phyloP scores from a whole-genome alignment of 345 rosid genomes.

The Eutrema yunnanense region DNA sequence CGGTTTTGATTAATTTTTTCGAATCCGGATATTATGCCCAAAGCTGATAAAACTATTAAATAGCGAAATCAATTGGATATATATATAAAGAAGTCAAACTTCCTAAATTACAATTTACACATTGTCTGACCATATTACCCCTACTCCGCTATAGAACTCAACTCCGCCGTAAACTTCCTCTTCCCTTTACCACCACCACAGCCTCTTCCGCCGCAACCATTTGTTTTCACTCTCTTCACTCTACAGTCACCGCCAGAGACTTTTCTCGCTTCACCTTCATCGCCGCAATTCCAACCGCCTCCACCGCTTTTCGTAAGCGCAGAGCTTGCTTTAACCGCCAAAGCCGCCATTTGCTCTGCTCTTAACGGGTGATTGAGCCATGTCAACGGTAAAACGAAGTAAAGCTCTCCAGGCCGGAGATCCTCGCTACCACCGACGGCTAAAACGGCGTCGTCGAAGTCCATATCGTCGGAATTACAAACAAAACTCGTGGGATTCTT shows the following conservation, averaged over 20 bases:
- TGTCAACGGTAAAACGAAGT: conserved; percentile 71
- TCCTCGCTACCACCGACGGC: conserved; percentile 59
- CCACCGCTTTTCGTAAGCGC: conserved; percentile 43
- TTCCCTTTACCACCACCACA: conserved; percentile 31
- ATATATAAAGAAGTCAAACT: conserved; percentile 1
- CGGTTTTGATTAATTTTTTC: too few species aligned
- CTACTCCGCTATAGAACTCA: conserved; percentile 74
- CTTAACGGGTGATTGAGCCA: conserved; percentile 57
- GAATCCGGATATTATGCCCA: too few species aligned
- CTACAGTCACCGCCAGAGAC: conserved; percentile 1
- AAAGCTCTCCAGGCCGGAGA: conserved; percentile 78
- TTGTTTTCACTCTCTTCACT: conserved; percentile 9
- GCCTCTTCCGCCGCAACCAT: conserved; percentile 23
- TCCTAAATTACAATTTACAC: conserved; percentile 19
- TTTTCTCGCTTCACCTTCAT: conserved; percentile 20
- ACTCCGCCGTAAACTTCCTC: conserved; percentile 45
- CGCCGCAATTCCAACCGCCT: conserved; percentile 32
- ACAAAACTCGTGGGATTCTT: conserved; percentile 57
- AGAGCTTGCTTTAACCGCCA: conserved; percentile 92
- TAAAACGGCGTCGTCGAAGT: conserved; percentile 67
- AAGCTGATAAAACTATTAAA: neutral
- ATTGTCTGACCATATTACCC: conserved; percentile 12
- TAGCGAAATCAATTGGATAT: neutral
- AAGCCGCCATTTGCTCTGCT: conserved; percentile 92
- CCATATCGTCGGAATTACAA: conserved; percentile 96